Evolutionary conservation across 2,329 filamentous ascomycete genomes (phyloP), one percentile per base, ranked within the genome.

Genomic region (Pseudopyricularia cyperi): DNA sequence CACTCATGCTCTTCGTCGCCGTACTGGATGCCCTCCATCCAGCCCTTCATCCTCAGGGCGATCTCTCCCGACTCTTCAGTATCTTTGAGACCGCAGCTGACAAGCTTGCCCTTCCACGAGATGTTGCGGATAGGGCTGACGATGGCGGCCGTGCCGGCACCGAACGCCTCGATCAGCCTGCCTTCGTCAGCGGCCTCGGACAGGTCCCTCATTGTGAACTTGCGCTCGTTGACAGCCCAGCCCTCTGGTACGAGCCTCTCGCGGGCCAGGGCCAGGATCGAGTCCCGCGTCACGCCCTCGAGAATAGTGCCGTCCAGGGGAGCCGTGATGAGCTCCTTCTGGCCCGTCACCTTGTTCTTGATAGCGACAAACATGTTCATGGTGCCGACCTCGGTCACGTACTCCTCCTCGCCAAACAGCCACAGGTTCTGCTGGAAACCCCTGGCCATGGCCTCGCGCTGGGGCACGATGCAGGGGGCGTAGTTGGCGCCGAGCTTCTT

Each of bases 401-500:
- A 95, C 67, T 97, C 89, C 68, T 97, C 89, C 63, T 94, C 84
- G 44, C 90, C 90, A 65, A 97, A 98, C 32, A 98, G 74, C 93
- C 93, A 98, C 52, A 98, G 77, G 70, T 97, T 98, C 74, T 98
- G 93, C 71, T 97, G 91, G 77, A 90, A 95, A 22, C 93, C 93
- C 53, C 89, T 82, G 67, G 83, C 86, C 46, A 89, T 89, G 42
- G 93, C 93, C 70, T 95, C 81, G 62, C 93, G 80, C 71, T 98
- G 93, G 17, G 93, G 93, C n/a, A 97, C 75, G 62, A 98, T 91
- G 73, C 93, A 97, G 6, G 93, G 93, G n/a, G 93, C 93, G 68
- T 98, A 98, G 79, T 98, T 98, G 63, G 91, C 93, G 56, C 93
- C 93, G 33, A 98, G 82, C 75, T 98, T 98, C 81, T 93, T 95